These are phyloP conservation scores for Lactifluus subvellereus DNA, from an alignment of 768 basidiomycete genomes.

Conservation along the genomic window DNA sequence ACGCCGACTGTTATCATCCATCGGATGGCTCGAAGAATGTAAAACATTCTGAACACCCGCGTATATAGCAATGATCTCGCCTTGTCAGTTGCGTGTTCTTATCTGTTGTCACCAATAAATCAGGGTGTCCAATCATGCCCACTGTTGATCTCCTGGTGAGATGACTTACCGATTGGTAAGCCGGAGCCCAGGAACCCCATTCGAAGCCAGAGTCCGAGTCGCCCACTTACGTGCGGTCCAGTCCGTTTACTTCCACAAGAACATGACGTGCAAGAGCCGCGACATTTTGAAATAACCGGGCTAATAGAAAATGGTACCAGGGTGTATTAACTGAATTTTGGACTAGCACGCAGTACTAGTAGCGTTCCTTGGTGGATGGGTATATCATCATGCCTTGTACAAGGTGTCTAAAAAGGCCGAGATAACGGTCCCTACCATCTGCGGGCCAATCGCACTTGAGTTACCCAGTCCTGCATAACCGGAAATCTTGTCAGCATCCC, in stretches of 20 bases:
- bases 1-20: background rate
- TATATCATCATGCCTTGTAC: conserved; percentile 20
- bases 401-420: conserved; percentile 23
- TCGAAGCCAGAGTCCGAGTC: background rate
- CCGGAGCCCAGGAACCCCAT: background rate
- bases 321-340: background rate
- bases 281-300: background rate
- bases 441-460: conserved; percentile 24
- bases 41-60: background rate
- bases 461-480: conserved; percentile 19
- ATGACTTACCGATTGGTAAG: background rate
- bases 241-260: background rate
- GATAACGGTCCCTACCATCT: conserved; percentile 18
- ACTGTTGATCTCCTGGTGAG: background rate
- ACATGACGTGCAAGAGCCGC: background rate
- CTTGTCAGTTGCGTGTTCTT: background rate
- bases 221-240: background rate
- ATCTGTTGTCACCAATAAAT: background rate
- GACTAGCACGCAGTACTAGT: background rate
- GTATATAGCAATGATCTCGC: background rate
- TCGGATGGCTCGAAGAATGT: background rate
- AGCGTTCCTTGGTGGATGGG: background rate
- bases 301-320: background rate
- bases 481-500: background rate
- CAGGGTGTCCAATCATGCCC: background rate